Evolutionary conservation across 2,329 filamentous ascomycete genomes (phyloP).

Genomic region (Leptographium wingfieldii): DNA sequence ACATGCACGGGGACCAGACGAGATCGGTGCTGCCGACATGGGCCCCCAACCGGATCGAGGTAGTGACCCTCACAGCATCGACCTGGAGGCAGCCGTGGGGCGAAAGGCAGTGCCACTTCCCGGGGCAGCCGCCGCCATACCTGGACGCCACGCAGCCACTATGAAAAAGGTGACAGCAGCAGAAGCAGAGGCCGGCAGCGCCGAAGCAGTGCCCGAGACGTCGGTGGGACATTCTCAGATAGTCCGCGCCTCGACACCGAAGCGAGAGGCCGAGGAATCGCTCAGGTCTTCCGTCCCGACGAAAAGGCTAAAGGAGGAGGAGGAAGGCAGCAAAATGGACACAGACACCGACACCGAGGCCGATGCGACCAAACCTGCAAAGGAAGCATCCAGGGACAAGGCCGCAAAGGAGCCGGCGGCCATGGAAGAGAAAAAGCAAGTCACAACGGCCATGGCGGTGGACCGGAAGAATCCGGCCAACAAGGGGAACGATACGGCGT

Average conservation of each 20-base stretch:
- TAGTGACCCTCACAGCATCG: conserved; percentile 31
- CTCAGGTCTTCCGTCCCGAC: conserved; percentile 20
- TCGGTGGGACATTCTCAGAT: not conserved
- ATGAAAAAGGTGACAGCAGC: conserved; percentile 15
- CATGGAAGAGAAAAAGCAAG: not conserved
- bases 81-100: conserved; percentile 49
- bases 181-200: conserved; percentile 16
- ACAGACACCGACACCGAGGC: not conserved
- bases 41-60: conserved; percentile 49
- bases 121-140: not conserved
- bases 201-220: not conserved
- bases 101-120: conserved; percentile 24
- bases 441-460: not conserved
- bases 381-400: not conserved
- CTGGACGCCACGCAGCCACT: conserved; percentile 8
- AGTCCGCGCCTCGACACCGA: conserved; percentile 23
- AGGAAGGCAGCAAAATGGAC: not conserved
- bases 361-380: not conserved
- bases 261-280: conserved; percentile 40
- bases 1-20: conserved; percentile 71
- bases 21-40: conserved; percentile 77
- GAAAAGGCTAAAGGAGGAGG: conserved; percentile 36
- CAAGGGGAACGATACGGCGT: not conserved
- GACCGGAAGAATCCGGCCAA: not conserved
- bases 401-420: not conserved